These are phyloP conservation scores for Xylaria sp. DNA, from an alignment of 2,329 filamentous ascomycete species.

Conservation along the genomic window DNA sequence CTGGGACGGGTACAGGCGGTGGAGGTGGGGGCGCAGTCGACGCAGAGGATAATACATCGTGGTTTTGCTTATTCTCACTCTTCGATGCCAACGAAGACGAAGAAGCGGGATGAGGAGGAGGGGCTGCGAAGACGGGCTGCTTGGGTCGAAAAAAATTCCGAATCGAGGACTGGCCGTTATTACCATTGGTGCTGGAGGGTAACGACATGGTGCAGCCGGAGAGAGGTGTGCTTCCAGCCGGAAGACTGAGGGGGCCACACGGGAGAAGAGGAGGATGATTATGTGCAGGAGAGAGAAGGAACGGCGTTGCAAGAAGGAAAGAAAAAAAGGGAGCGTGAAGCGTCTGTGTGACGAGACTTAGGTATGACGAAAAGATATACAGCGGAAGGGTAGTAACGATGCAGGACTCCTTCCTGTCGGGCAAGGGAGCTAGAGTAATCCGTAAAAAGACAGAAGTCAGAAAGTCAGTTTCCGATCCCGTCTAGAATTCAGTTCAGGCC, in stretches of 20 bases:
- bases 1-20: slow-evolving; percentile 4
- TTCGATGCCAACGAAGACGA: slow-evolving; percentile 2
- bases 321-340: too few species aligned
- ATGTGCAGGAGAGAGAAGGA: neutral
- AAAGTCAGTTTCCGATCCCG: too few species aligned
- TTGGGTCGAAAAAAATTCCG: slow-evolving; percentile 56
- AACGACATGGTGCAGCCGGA: slow-evolving; percentile 34
- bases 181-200: slow-evolving; percentile 29
- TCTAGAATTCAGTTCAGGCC: neutral
- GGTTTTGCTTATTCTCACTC: neutral
- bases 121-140: slow-evolving; percentile 40
- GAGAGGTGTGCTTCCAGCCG: neutral
- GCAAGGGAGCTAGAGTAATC: neutral
- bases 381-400: too few species aligned
- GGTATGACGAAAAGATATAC: too few species aligned
- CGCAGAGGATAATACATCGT: slow-evolving; percentile 13
- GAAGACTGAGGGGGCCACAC: neutral
- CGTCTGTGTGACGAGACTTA: too few species aligned
- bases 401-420: too few species aligned
- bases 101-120: slow-evolving; percentile 26
- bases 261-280: neutral
- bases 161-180: slow-evolving; percentile 48
- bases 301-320: neutral
- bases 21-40: slow-evolving; percentile 7
- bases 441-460: neutral